Evolutionary conservation across 148 eudicot species (phyloP), one percentile per base, ranked within the genome.

Genomic region (Fallopia convolvulus): DNA sequence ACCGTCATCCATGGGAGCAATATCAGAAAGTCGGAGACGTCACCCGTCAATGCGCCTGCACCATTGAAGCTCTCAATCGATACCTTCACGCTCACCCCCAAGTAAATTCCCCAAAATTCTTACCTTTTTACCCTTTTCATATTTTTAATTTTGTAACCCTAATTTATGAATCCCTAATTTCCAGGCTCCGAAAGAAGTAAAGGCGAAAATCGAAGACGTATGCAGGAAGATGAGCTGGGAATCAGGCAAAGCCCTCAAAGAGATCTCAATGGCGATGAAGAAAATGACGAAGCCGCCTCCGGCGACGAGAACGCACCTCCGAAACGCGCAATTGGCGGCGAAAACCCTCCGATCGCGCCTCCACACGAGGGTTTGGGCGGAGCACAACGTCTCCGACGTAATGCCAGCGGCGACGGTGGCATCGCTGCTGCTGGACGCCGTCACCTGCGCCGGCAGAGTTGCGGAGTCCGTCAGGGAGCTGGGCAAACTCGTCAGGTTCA

Each of bases 1-100:
- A 80, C 30, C 74, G 85, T 0, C 92, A 93, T 80, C 98, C 98
- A n/a, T 93, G 98, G 98, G 70, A 80, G 8, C 89, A 89, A n/a
- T 93, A 93, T 79, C 79, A 81, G 23, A 83, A 77, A 39, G 79
- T 92, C 20, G 89, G 90, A 36, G 78, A 58, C 6, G 76, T 79
- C 3, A 73, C 81, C 11, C 87, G 89, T 49, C 77, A 79, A 39
- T 92, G 90, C 78, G 93, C 92, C 50, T 84, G 75, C 77, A 78
- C 76, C 12, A 80, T 87, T 55, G 84, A 90, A 50, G 86, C 86
- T n/a, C 89, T 92, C 39, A 86, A 85, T 13, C 76, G 77, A 36
- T 77, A 79, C 76, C 80, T 88, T 0, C 82, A 83, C 55, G 68
- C 86, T 33, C 73, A 80, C 0, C 42, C 15, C 33, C 86, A 89